These are phyloP conservation scores for Prototheca cutis DNA, from an alignment of 163 green algal species.

Conservation along the genomic window DNA sequence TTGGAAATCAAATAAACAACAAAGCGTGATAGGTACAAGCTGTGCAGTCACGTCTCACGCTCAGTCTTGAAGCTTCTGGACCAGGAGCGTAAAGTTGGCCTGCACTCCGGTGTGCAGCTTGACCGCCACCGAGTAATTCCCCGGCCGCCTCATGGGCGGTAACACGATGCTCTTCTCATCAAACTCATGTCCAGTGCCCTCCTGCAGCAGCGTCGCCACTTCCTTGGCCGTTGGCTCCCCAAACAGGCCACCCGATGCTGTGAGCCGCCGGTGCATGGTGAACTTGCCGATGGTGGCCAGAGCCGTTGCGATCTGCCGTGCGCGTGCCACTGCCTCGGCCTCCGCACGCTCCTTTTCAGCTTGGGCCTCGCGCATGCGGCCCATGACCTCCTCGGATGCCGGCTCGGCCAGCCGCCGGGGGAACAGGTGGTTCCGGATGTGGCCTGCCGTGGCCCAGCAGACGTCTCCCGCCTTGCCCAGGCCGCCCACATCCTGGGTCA, in stretches of 20 bases:
- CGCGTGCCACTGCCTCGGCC: constrained; percentile 7
- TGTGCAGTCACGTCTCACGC: too few species aligned
- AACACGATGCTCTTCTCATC: constrained; percentile 61
- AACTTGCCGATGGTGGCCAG: constrained; percentile 88
- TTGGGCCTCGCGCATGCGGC: not conserved
- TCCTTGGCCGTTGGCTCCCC: constrained; percentile 59
- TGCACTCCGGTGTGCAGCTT: not conserved
- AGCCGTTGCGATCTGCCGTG: constrained; percentile 65
- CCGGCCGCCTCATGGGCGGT: constrained; percentile 57
- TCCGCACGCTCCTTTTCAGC: not conserved
- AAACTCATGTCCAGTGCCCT: constrained; percentile 73
- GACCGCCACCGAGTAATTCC: not conserved
- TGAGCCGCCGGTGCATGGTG: constrained; percentile 77
- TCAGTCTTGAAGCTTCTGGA: too few species aligned
- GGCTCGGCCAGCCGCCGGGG: constrained; percentile 57
- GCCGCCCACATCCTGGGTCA: constrained; percentile 29
- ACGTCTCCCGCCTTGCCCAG: constrained; percentile 68
- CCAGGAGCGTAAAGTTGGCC: too few species aligned
- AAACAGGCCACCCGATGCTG: constrained; percentile 51
- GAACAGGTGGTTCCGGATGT: constrained; percentile 83
- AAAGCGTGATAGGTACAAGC: too few species aligned
- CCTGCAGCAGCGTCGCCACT: constrained; percentile 70
- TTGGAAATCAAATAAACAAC: too few species aligned
- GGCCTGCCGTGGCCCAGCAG: constrained; percentile 67
- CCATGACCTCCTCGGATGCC: constrained; percentile 14